Conservation (phyloP, 106 monocot genomes). For the Acanthochlamys bracteata region DNA sequence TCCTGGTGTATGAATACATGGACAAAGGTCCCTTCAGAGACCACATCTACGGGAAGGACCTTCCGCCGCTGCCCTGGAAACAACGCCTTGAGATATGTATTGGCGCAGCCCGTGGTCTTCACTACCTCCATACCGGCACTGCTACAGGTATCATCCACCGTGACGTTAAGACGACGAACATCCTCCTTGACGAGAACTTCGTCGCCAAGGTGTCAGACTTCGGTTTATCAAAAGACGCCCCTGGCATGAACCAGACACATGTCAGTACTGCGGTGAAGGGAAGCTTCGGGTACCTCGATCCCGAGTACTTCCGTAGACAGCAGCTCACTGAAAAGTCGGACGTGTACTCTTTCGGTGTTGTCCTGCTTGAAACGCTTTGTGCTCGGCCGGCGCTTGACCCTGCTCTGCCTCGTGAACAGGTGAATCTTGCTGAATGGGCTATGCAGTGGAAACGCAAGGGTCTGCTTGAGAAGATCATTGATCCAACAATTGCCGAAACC, state of each 20-base stretch:
- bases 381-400: slow-evolving; percentile 11
- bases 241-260: slow-evolving; percentile 17
- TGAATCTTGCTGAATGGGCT: slow-evolving; percentile 10
- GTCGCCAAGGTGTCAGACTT: slow-evolving; percentile 15
- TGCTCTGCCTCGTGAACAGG: slow-evolving; percentile 1
- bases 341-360: slow-evolving; percentile 15
- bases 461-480: slow-evolving; percentile 45
- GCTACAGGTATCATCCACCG: slow-evolving; percentile 13
- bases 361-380: slow-evolving; percentile 9
- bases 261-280: slow-evolving; percentile 15
- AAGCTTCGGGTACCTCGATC: slow-evolving; percentile 15
- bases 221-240: slow-evolving; percentile 10
- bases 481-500: slow-evolving; percentile 25
- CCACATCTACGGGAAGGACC: slow-evolving; percentile 15
- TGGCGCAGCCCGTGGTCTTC: slow-evolving; percentile 11
- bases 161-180: slow-evolving; percentile 17
- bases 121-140: slow-evolving; percentile 13
- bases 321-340: slow-evolving; percentile 13
- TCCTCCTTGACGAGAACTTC: slow-evolving; percentile 10
- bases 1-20: slow-evolving; percentile 16
- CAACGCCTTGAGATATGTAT: slow-evolving; percentile 13
- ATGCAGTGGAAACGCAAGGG: slow-evolving; percentile 31
- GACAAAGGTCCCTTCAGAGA: slow-evolving; percentile 10
- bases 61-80: slow-evolving; percentile 8
- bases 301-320: slow-evolving; percentile 13